Evolutionary conservation across 768 basidiomycete genomes (phyloP).

Genomic region (Tricholoma saponaceum): DNA sequence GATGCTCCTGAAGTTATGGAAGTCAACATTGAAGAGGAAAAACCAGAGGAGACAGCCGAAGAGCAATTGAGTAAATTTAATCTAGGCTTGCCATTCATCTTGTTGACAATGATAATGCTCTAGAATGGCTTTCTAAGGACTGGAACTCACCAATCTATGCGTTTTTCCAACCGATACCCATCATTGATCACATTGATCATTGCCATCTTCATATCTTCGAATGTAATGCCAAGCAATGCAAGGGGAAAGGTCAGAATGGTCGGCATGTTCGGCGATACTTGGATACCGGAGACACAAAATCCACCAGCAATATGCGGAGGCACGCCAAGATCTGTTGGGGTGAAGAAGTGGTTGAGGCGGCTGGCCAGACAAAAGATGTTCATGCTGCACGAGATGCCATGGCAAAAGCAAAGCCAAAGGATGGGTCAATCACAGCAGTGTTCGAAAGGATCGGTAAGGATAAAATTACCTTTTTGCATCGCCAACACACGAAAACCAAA

Average conservation of each 20-base stretch:
- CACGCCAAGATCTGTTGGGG: constrained; percentile 3
- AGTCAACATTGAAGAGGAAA: background rate
- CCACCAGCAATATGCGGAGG: background rate
- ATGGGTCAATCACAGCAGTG: constrained; percentile 14
- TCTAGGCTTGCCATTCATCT: no score
- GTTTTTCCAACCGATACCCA: background rate
- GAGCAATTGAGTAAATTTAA: background rate
- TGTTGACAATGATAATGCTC: no score
- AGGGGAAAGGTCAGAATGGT: background rate
- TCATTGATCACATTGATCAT: background rate
- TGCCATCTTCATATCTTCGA: background rate
- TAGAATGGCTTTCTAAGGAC: background rate
- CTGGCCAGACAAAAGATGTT: background rate
- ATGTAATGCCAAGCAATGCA: background rate
- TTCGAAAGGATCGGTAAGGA: no score
- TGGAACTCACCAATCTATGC: constrained; percentile 1
- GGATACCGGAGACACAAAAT: background rate
- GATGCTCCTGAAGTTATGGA: background rate
- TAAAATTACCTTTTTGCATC: no score
- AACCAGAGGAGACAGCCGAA: background rate
- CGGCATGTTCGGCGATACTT: background rate
- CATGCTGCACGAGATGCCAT: no score
- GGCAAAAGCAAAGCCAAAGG: no score
- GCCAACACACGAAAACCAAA: no score
- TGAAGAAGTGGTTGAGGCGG: background rate